These are phyloP conservation scores for Lactarius quietus DNA, from an alignment of 768 basidiomycete species.

Conservation along the genomic window DNA sequence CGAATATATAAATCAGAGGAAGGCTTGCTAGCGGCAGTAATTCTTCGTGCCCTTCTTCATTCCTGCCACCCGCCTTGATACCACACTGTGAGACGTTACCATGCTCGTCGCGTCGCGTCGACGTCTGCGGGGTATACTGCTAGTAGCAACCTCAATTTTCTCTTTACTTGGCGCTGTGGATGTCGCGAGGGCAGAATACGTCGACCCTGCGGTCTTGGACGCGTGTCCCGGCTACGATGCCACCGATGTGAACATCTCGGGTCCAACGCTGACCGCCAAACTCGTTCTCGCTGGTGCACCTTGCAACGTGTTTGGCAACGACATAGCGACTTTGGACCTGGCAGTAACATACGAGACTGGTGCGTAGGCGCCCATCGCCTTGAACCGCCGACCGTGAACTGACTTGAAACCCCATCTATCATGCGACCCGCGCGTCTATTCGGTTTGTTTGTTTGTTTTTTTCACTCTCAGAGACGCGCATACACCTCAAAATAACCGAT, in stretches of 20 bases:
- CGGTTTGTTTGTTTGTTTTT: not conserved
- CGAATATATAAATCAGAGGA: not conserved
- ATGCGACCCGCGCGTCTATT: too few species aligned
- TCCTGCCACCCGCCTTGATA: not conserved
- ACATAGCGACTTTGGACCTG: slow-evolving; percentile 46
- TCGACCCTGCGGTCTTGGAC: slow-evolving; percentile 39
- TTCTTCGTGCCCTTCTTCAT: not conserved
- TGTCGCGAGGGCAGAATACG: slow-evolving; percentile 26
- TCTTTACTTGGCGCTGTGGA: not conserved
- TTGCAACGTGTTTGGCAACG: slow-evolving; percentile 59
- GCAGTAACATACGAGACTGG: slow-evolving; percentile 59
- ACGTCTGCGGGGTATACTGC: slow-evolving; percentile 1
- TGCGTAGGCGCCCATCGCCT: slow-evolving; percentile 24
- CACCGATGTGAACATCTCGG: slow-evolving; percentile 39
- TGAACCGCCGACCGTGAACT: too few species aligned
- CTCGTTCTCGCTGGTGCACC: slow-evolving; percentile 48
- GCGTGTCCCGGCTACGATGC: slow-evolving; percentile 60
- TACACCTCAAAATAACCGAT: slow-evolving; percentile 64
- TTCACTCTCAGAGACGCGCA: slow-evolving; percentile 45
- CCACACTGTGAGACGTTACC: not conserved
- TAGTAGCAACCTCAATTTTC: not conserved
- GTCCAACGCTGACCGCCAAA: slow-evolving; percentile 46
- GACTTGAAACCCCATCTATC: too few species aligned
- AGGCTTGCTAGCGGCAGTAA: not conserved
- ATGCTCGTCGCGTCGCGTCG: not conserved